Percentiles rank a stretch among this genome's conserved stretches.
phyloP scores from a whole-genome alignment of 2,329 filamentous ascomycete species.

The Beauveria sp. region DNA sequence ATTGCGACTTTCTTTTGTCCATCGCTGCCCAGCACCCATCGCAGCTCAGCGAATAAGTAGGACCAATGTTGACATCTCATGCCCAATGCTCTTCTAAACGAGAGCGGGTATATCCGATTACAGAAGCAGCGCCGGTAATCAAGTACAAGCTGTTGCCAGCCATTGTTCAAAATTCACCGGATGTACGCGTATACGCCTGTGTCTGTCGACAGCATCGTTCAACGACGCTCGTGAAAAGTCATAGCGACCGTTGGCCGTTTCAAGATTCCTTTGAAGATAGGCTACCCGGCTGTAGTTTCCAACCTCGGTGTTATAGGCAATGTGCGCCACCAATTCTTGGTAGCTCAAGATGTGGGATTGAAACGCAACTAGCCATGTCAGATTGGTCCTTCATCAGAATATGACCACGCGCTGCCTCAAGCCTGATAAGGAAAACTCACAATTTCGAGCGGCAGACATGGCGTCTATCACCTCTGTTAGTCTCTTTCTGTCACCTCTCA shows the following conservation, averaged over 20 bases:
- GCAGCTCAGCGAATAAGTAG: too few species aligned
- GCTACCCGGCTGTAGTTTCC: conserved; percentile 42
- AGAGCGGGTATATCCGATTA: background rate
- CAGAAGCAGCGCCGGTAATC: background rate
- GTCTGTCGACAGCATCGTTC: conserved; percentile 39
- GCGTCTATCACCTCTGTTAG: conserved; percentile 50
- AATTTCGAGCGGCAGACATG: conserved; percentile 41
- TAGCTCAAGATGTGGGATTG: conserved; percentile 30
- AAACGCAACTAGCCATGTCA: conserved; percentile 29
- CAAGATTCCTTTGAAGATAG: conserved; percentile 55
- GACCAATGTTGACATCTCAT: too few species aligned
- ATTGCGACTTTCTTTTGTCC: background rate
- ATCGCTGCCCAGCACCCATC: too few species aligned
- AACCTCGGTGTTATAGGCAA: conserved; percentile 36
- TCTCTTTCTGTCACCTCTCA: conserved; percentile 59
- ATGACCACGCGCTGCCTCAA: background rate
- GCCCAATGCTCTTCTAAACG: background rate
- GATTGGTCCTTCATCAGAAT: background rate
- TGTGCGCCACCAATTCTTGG: conserved; percentile 32
- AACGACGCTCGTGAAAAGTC: conserved; percentile 54
- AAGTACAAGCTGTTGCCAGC: conserved; percentile 27
- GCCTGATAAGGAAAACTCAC: conserved; percentile 24
- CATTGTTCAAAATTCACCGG: conserved; percentile 47
- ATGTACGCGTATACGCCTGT: conserved; percentile 32
- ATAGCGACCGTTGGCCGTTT: conserved; percentile 61